These are phyloP conservation scores for Parafenestella ontariensis DNA, from an alignment of 2,329 filamentous ascomycete genomes.

Conservation along the genomic window DNA sequence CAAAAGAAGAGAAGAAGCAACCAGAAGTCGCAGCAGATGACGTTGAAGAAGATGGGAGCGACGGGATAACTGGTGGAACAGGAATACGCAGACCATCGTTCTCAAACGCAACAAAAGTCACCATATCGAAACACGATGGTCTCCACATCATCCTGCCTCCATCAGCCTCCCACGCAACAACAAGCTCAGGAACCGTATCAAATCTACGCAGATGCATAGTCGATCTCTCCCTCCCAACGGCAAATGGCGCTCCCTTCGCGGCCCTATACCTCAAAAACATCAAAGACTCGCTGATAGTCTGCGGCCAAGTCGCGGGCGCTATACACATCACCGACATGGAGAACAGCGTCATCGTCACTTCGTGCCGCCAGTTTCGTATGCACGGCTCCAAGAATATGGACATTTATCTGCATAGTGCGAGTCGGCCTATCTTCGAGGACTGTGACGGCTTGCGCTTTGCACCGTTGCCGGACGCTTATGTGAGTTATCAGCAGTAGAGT, in stretches of 20 bases:
- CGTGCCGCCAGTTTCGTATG: constrained; percentile 86
- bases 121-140: constrained; percentile 71
- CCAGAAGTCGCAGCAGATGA: constrained; percentile 9
- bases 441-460: constrained; percentile 81
- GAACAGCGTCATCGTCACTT: constrained; percentile 75
- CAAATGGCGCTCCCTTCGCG: constrained; percentile 64
- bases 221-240: constrained; percentile 75
- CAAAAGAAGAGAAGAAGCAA: constrained; percentile 43
- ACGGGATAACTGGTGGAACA: constrained; percentile 12
- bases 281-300: constrained; percentile 73
- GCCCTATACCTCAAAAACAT: constrained; percentile 74
- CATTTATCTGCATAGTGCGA: constrained; percentile 81
- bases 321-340: constrained; percentile 80
- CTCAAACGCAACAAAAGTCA: constrained; percentile 64
- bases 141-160: constrained; percentile 79
- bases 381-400: constrained; percentile 84
- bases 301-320: constrained; percentile 78
- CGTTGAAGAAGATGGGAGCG: constrained; percentile 4
- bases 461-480: constrained; percentile 72
- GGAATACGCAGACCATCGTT: constrained; percentile 59
- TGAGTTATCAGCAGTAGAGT: constrained; percentile 54
- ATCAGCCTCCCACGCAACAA: constrained; percentile 74
- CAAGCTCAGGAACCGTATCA: constrained; percentile 75
- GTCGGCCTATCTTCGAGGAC: constrained; percentile 92
- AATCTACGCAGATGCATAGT: constrained; percentile 75